A percentile compares a stretch with the other conserved stretches of the same genome.
Conservation (phyloP, 2,329 filamentous ascomycete genomes). For the Nannizzia gypsea region DNA sequence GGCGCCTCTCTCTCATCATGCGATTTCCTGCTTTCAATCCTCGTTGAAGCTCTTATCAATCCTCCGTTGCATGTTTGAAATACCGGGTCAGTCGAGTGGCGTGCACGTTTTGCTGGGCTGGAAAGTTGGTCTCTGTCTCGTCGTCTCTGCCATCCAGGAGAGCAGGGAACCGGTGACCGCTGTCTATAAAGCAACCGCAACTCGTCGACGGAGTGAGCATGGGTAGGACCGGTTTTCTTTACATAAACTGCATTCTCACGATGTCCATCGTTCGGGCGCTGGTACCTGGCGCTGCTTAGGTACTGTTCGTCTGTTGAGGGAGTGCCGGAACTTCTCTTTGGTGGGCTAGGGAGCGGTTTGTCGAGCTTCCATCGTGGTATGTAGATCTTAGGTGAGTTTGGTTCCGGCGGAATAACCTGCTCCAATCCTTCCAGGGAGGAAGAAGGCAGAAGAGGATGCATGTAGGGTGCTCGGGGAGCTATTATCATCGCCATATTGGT, state of each 20-base stretch:
- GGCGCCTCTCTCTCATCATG: background rate
- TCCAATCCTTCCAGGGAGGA: slow-evolving; percentile 6
- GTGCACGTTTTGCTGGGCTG: background rate
- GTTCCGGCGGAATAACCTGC: slow-evolving; percentile 2
- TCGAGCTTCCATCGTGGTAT: slow-evolving; percentile 6
- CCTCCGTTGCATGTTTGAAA: background rate
- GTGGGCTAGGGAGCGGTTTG: slow-evolving; percentile 4
- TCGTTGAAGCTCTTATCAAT: background rate
- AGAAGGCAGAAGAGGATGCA: background rate
- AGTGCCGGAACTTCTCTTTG: background rate
- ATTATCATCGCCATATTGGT: background rate
- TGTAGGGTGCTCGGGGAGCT: background rate
- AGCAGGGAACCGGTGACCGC: background rate
- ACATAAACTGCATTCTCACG: background rate
- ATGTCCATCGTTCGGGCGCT: background rate
- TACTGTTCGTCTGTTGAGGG: background rate
- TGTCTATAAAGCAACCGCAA: background rate
- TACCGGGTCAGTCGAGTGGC: background rate
- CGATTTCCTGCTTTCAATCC: background rate
- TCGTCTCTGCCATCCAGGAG: background rate
- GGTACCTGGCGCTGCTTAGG: background rate
- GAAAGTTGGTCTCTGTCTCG: background rate
- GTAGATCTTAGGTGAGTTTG: background rate
- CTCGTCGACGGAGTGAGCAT: background rate
- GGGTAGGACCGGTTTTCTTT: background rate